Conservation (phyloP, 2,329 filamentous ascomycete species). For the Fusarium transvaalense region DNA sequence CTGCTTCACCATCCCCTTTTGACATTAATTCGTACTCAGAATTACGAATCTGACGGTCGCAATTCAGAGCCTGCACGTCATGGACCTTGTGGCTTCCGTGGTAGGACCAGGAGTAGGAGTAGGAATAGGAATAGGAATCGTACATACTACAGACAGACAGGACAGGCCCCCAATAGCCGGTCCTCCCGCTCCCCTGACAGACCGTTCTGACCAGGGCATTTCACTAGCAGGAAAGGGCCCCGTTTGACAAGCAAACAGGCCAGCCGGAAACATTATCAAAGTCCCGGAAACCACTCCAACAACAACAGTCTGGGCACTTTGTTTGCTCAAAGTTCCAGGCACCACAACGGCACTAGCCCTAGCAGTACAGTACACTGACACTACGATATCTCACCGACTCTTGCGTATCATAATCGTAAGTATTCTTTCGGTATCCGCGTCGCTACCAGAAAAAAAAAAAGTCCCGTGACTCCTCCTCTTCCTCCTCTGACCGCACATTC, state of each 20-base stretch:
- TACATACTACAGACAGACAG: background rate
- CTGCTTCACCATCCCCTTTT: background rate
- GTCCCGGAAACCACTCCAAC: conserved; percentile 35
- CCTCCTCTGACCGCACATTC: conserved; percentile 44
- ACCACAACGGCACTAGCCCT: conserved; percentile 12
- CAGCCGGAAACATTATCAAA: conserved; percentile 39
- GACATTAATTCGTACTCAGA: background rate
- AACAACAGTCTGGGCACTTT: conserved; percentile 9
- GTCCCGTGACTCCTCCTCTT: conserved; percentile 29
- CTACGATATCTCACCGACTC: conserved; percentile 33
- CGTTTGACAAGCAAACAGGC: conserved; percentile 26
- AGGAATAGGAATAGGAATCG: background rate
- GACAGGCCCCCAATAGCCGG: conserved; percentile 30
- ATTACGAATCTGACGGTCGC: conserved; percentile 8
- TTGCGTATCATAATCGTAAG: conserved; percentile 16
- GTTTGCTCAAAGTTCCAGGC: conserved; percentile 25
- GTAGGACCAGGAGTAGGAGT: background rate
- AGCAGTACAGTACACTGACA: conserved; percentile 21
- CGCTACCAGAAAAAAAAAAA: conserved; percentile 5
- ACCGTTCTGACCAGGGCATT: conserved; percentile 23
- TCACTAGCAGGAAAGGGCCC: conserved; percentile 27
- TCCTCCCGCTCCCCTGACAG: conserved; percentile 28
- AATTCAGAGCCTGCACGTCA: conserved; percentile 32
- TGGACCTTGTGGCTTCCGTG: conserved; percentile 21
- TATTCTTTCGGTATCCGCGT: conserved; percentile 31